Evolutionary conservation across 495 filamentous ascomycete genomes (phyloP).

Genomic region (Glonium stellatum): DNA sequence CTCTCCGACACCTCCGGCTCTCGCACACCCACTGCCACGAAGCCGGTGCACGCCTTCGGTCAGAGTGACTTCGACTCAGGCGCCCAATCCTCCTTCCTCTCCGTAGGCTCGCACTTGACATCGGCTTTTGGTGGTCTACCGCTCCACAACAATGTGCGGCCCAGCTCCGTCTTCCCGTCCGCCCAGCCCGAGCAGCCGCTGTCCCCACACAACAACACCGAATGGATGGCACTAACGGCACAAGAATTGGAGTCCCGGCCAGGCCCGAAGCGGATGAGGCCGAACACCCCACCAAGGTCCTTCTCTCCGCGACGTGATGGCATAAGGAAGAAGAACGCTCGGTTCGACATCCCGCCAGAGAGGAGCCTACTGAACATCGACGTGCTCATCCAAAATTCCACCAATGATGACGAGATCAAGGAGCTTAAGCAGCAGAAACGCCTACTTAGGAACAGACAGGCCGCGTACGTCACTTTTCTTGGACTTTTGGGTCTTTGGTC

Average conservation of each 20-base stretch:
- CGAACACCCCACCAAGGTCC: constrained; percentile 68
- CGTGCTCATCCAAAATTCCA: constrained; percentile 77
- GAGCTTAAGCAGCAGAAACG: constrained; percentile 98
- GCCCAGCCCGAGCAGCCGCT: constrained; percentile 43
- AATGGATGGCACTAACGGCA: constrained; percentile 47
- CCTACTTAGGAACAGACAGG: constrained; percentile 87
- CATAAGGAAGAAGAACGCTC: constrained; percentile 98
- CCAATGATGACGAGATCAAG: constrained; percentile 90
- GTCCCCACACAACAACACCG: constrained; percentile 57
- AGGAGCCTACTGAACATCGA: constrained; percentile 93
- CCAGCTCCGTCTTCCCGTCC: constrained; percentile 29
- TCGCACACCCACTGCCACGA: constrained; percentile 37
- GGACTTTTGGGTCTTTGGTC: constrained; percentile 14
- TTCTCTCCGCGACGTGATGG: constrained; percentile 85
- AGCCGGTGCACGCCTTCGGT: constrained; percentile 33
- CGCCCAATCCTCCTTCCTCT: constrained; percentile 43
- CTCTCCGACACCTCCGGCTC: constrained; percentile 34
- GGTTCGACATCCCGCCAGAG: constrained; percentile 94
- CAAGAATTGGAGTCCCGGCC: constrained; percentile 50
- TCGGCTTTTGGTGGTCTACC: constrained; percentile 34
- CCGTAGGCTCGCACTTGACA: constrained; percentile 27
- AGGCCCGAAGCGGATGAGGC: constrained; percentile 62
- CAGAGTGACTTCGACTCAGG: constrained; percentile 36
- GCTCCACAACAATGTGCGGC: constrained; percentile 26
- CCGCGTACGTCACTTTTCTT: constrained; percentile 60